Base-by-base conservation (phyloP, 2,329 filamentous ascomycete genomes). In the Fusarium stilboides region DNA sequence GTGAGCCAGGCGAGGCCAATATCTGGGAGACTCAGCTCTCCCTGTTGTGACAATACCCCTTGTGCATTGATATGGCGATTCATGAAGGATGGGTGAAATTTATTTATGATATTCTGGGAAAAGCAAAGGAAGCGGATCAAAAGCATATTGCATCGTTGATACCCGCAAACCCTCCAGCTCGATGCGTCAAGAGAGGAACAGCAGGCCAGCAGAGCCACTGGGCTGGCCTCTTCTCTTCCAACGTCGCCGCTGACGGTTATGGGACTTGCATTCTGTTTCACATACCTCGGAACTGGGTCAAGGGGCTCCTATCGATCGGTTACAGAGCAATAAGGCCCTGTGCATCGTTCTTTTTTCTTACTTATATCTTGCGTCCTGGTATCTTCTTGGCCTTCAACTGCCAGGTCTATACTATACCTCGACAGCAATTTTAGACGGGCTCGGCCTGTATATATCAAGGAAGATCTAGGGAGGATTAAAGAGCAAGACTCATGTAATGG, bases 71-170 rank as follows among this genome's bases (percentile, higher is more conserved):
- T 73, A 69, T 70, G 70, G 74, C 70, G 72, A 72, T 71, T 69
- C 60, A 72, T 55, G 73, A 64, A 72, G 66, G 70, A 69, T 67
- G 61, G 74, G 64, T 56, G 57, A 65, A 66, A 58, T 58, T 69
- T 75, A 61, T 72, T 71, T 76, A 74, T 72, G 74, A 69, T 65
- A 73, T 77, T 70, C 53, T 63, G 74, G 71, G 75, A 74, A 75
- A 75, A 71, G 73, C 65, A 74, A 73, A 74, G 66, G 68, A 62
- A 70, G 64, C 65, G 71, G 67, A 70, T 62, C 69, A 71, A 77
- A 77, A 77, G 74, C 72, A 76, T 76, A 73, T 74, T 74, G 68
- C 72, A 74, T 77, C 63, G 64, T 72, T 74, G 75, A 77, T 77
- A 77, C 75, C 75, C 73, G 71, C 73, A 76, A 65, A 45, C 68